Percentiles rank a stretch among this genome's conserved stretches.
These are phyloP conservation scores for Fusarium ramigenum DNA, from an alignment of 2,329 filamentous ascomycete genomes.

Conservation along the genomic window DNA sequence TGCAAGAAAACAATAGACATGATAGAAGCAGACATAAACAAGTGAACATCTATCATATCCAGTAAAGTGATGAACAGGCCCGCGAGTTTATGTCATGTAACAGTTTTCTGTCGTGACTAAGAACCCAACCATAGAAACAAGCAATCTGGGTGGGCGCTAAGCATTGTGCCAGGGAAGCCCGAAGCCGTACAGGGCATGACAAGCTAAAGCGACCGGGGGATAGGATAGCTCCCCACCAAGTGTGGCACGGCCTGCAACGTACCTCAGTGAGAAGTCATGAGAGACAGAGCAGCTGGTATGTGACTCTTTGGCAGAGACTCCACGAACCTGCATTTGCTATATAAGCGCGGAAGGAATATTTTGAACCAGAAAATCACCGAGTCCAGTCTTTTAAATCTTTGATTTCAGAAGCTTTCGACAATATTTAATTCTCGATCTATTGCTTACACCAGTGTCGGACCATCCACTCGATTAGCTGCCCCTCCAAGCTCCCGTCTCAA, in stretches of 20 bases:
- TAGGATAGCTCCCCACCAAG: constrained; percentile 2
- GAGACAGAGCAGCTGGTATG: constrained; percentile 28
- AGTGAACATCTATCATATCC: neutral
- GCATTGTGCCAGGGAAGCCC: neutral
- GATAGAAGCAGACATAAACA: constrained; percentile 7
- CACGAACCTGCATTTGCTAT: constrained; percentile 32
- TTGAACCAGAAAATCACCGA: neutral
- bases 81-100: neutral
- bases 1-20: neutral
- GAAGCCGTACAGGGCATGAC: neutral
- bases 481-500: constrained; percentile 46
- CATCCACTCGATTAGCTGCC: constrained; percentile 37
- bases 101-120: constrained; percentile 6
- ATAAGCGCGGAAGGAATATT: neutral
- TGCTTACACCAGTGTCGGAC: constrained; percentile 16
- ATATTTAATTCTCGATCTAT: constrained; percentile 5
- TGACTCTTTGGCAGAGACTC: constrained; percentile 26
- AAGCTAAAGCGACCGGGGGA: constrained; percentile 16
- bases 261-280: constrained; percentile 12
- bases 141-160: constrained; percentile 6
- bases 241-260: constrained; percentile 9
- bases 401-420: neutral
- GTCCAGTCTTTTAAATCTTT: neutral
- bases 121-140: constrained; percentile 1
- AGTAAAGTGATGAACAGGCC: neutral